Evolutionary conservation across 331 rosid genomes (phyloP).

Genomic region (Malus hybrid): DNA sequence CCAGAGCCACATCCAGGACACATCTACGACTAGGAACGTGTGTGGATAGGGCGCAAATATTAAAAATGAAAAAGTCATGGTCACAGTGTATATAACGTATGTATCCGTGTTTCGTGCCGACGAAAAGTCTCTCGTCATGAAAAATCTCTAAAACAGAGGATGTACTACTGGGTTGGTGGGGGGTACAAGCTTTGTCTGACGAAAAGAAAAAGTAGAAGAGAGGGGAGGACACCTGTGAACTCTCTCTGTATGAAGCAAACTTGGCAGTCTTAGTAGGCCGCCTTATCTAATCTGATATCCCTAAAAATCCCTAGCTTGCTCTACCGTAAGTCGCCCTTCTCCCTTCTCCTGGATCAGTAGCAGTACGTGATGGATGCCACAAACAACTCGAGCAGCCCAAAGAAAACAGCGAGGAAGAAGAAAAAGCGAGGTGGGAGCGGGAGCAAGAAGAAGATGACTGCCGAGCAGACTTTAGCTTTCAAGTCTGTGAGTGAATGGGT

Average conservation of each 20-base stretch:
- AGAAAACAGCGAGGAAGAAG: constrained; percentile 43
- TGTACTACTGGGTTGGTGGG: not conserved
- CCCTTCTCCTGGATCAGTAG: not conserved
- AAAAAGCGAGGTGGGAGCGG: constrained; percentile 71
- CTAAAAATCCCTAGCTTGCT: not conserved
- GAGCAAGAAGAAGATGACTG: constrained; percentile 81
- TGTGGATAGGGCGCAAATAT: too few relatives aligned
- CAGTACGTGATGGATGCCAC: constrained; percentile 57
- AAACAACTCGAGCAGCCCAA: constrained; percentile 14
- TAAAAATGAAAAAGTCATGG: too few relatives aligned
- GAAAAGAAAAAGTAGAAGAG: not conserved
- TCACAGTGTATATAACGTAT: too few relatives aligned
- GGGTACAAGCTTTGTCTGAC: not conserved
- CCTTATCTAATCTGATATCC: not conserved
- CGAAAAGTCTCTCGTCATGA: too few relatives aligned
- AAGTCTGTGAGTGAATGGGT: constrained; percentile 80
- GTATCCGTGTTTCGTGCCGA: too few relatives aligned
- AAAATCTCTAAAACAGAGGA: too few relatives aligned
- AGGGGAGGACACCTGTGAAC: not conserved
- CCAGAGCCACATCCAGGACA: too few relatives aligned
- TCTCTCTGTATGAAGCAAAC: not conserved
- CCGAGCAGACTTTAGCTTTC: constrained; percentile 65
- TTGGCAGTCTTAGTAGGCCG: not conserved
- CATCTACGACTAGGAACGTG: too few relatives aligned
- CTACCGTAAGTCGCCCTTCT: not conserved